These are phyloP conservation scores for Pterocarpus santalinus DNA, from an alignment of 306 rosid genomes.

Conservation along the genomic window DNA sequence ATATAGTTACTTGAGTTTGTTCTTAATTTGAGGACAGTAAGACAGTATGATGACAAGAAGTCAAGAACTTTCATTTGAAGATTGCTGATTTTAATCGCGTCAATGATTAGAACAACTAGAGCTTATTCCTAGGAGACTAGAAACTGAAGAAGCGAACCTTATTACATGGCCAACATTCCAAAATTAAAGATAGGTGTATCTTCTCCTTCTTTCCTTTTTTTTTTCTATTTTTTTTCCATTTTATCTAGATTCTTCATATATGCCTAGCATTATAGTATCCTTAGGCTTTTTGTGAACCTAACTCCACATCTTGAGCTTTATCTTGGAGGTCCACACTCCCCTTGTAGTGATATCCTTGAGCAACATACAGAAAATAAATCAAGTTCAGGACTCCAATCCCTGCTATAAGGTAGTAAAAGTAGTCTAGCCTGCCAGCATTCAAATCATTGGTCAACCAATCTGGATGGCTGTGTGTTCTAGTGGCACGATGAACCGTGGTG, in stretches of 20 bases:
- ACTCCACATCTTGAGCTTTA: conserved; percentile 52
- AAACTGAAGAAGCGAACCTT: no score
- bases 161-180: neutral
- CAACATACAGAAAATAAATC: conserved; percentile 56
- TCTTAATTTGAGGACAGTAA: no score
- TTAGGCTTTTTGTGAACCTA: conserved; percentile 45
- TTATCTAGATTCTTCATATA: conserved; percentile 24
- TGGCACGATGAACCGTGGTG: conserved; percentile 54
- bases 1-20: no score
- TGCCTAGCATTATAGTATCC: neutral
- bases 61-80: no score
- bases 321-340: conserved; percentile 33
- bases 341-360: conserved; percentile 68
- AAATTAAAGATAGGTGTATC: neutral
- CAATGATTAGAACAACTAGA: no score
- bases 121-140: neutral
- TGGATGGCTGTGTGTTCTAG: conserved; percentile 40
- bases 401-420: conserved; percentile 69
- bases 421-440: conserved; percentile 73
- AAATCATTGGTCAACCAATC: conserved; percentile 80
- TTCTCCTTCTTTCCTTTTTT: no score
- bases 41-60: no score
- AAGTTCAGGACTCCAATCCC: conserved; percentile 63
- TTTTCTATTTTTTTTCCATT: neutral
- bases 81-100: no score